Evolutionary conservation across 1,284 basidiomycete species (phyloP), one percentile per base, ranked within the genome.

Genomic region (Hypsizygus ulmarius): DNA sequence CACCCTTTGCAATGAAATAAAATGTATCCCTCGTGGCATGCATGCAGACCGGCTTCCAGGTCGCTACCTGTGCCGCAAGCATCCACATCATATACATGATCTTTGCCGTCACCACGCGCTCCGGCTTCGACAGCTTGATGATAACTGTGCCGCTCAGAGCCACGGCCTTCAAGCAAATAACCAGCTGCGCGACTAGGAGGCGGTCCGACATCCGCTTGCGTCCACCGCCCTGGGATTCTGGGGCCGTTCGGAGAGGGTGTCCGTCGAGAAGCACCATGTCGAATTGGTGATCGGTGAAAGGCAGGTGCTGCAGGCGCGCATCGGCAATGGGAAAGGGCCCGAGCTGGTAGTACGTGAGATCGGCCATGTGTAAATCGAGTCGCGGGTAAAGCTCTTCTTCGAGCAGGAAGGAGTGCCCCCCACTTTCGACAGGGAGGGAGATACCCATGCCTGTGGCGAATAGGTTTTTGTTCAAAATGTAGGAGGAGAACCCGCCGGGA

Each of bases 261-360:
- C 62, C 66, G 30, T 66, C 65, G 44, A 65, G 54, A 15, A 68
- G 53, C 27, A 64, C 60, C 25, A 68, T 53, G 39, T 59, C 56
- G 51, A 66, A 67, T 15, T 25, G 21, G 21, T 25, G 21, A 25
- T 25, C 21, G 21, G 21, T 3, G 21, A 25, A 25, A 25, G 21
- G 21, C 21, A 25, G 7, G 21, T 3, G 21, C 7, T 25, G 21
- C 21, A 25, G 21, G 21, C 21, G 21, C 21, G 21, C 21, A 7
- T 25, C 21, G 21, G 21, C 7, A 25, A 25, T 25, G 21, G 21
- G n/a, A 12, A 5, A 38, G 11, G 34, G 36, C 15, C 44, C 49
- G 14, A 57, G 47, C 30, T 57, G 50, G 32, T 51, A 57, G 21
- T 21, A 46, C 15, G 55, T 59, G 37, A 59, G 27, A 43, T 59